Evolutionary conservation across 1,139 yeast genomes (phyloP).

Genomic region (Blastobotrys illinoisensis): DNA sequence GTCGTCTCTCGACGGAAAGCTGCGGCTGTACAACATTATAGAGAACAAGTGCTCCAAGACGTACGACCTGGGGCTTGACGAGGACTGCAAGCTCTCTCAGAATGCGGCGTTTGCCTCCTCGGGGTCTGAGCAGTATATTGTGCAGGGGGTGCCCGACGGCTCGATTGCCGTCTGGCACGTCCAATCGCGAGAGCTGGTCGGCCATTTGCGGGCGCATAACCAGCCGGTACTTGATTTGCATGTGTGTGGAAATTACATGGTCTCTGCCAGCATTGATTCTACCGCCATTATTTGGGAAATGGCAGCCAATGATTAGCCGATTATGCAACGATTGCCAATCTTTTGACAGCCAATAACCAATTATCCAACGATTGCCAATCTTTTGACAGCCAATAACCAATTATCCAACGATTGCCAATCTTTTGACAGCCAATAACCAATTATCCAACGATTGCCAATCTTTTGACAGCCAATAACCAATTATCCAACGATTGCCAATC

Average conservation of each 20-base stretch:
- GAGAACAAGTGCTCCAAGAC: conserved; percentile 35
- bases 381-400: too few species aligned
- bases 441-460: too few species aligned
- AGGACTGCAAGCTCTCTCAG: conserved; percentile 36
- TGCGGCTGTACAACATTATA: conserved; percentile 68
- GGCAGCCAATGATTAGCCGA: too few species aligned
- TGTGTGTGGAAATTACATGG: conserved; percentile 14
- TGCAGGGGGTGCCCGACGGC: conserved; percentile 51
- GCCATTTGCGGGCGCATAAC: conserved; percentile 37
- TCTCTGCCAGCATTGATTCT: conserved; percentile 7
- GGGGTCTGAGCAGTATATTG: conserved; percentile 36
- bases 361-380: too few species aligned
- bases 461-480: too few species aligned
- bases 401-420: too few species aligned
- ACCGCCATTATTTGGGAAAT: conserved; percentile 4
- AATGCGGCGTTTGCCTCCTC: conserved; percentile 5
- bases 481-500: too few species aligned
- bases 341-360: too few species aligned
- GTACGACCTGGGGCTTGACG: conserved; percentile 14
- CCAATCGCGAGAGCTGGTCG: conserved; percentile 53
- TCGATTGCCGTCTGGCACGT: conserved; percentile 69
- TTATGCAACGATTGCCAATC: too few species aligned
- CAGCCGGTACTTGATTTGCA: conserved; percentile 31
- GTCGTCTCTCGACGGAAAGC: conserved; percentile 72
- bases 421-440: too few species aligned